Conservation (phyloP, 805 yeast genomes). For the Cyberlindnera amylophila region DNA sequence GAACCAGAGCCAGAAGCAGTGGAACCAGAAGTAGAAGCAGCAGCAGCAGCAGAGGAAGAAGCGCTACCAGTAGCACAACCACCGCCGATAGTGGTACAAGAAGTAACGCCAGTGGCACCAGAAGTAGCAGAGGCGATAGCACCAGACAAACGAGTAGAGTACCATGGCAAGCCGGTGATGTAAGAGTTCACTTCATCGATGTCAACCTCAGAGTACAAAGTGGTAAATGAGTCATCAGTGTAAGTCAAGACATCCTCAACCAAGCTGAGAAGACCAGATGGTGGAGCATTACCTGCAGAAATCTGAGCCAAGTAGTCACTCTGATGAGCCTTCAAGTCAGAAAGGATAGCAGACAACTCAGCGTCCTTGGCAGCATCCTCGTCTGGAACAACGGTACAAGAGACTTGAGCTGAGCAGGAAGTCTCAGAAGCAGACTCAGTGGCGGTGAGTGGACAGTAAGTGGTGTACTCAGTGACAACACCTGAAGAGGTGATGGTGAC, state of each 20-base stretch:
- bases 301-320: conserved; percentile 17
- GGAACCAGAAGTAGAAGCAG: background rate
- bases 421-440: background rate
- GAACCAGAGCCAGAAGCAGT: background rate
- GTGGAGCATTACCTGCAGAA: conserved; percentile 19
- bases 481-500: conserved; percentile 19
- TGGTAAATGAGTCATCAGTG: conserved; percentile 31
- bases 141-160: conserved; percentile 13
- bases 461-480: conserved; percentile 32
- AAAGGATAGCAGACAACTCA: conserved; percentile 5
- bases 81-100: too few species aligned
- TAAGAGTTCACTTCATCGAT: conserved; percentile 21
- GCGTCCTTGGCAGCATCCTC: conserved; percentile 6
- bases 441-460: conserved; percentile 11
- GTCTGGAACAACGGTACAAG: background rate
- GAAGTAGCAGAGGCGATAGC: conserved; percentile 14
- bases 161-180: conserved; percentile 32
- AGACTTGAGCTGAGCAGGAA: background rate
- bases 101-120: background rate
- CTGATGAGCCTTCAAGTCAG: conserved; percentile 14
- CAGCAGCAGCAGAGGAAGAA: conserved; percentile 10
- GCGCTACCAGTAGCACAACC: too few species aligned
- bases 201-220: conserved; percentile 27
- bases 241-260: conserved; percentile 27
- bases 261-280: conserved; percentile 26